A percentile compares a stretch with the other conserved stretches of the same genome.
These are phyloP conservation scores for Boletus vinaceobasis DNA, from an alignment of 768 basidiomycete species.

Conservation along the genomic window DNA sequence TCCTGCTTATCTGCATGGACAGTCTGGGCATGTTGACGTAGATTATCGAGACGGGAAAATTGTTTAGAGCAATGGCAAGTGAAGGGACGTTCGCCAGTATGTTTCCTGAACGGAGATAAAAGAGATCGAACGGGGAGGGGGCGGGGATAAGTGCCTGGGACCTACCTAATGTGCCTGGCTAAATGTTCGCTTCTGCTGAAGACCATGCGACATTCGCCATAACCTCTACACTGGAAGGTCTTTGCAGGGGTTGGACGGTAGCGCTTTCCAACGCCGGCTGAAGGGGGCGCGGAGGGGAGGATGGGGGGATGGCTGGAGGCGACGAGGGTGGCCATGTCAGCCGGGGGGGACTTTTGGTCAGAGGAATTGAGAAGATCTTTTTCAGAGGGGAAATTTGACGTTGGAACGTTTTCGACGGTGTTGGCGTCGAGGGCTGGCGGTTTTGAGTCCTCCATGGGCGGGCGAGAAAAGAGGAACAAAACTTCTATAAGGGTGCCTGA, in stretches of 20 bases:
- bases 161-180: slow-evolving; percentile 90
- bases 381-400: slow-evolving; percentile 3
- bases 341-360: not conserved
- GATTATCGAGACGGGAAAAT: slow-evolving; percentile 94
- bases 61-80: slow-evolving; percentile 94
- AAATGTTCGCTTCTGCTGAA: slow-evolving; percentile 95
- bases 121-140: slow-evolving; percentile 20
- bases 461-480: slow-evolving; percentile 32
- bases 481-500: slow-evolving; percentile 36
- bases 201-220: slow-evolving; percentile 94
- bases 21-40: slow-evolving; percentile 95
- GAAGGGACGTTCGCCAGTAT: slow-evolving; percentile 96
- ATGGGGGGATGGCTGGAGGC: slow-evolving; percentile 20
- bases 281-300: slow-evolving; percentile 16
- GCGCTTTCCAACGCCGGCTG: slow-evolving; percentile 47
- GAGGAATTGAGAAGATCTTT: not conserved
- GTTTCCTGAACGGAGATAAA: slow-evolving; percentile 63
- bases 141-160: slow-evolving; percentile 23
- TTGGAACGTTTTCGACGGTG: slow-evolving; percentile 8
- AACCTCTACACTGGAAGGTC: slow-evolving; percentile 93
- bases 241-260: slow-evolving; percentile 85
- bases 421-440: slow-evolving; percentile 24
- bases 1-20: slow-evolving; percentile 94
- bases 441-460: slow-evolving; percentile 36
- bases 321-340: slow-evolving; percentile 35